Evolutionary conservation across 2,329 filamentous ascomycete species (phyloP), one percentile per base, ranked within the genome.

Genomic region (Lasiodiplodia theobromae): DNA sequence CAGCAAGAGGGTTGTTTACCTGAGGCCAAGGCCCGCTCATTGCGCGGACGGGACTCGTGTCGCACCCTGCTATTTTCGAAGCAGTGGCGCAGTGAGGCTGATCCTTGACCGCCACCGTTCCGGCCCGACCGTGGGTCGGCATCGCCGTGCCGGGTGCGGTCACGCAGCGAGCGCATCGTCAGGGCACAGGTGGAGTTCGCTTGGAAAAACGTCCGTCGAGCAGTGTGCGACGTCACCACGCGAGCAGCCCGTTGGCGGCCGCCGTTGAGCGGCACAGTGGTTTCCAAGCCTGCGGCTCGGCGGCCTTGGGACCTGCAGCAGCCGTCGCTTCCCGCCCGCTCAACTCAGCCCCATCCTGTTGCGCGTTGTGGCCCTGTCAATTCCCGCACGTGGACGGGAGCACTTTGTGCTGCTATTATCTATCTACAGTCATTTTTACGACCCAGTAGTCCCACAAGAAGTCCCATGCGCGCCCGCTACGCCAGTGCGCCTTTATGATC

Each of bases 401-500:
- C 38, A 23, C 16, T 34, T 38, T 11, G 31, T 31, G 34, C 12
- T 51, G 16, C n/a, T 4, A 34, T 52, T 51, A 25, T 49, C n/a
- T 31, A 28, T 51, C 44, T 47, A n/a, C n/a, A 37, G 21, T 5
- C 23, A 18, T 25, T 62, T 34, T 28, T 62, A 47, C 56, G 40
- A n/a, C n/a, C 31, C 25, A n/a, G 5, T n/a, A 53, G 31, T 65
- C 51, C 25, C 58, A 34, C 31, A 57, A 60, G 21, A 60, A 64
- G 28, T 63, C 47, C 60, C 31, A 38, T 23, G 44, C 47, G 44
- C 47, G 44, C 31, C 60, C 60, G 21, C 47, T 64, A 52, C 60
- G 60, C 60, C 60, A 64, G 60, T 64, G 60, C 60, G 60, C 60
- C 60, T 31, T 10, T 52, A 64, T 64, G 60, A 64, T 64, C 60